Percentiles rank a stretch among this genome's conserved stretches.
Evolutionary conservation across 345 rosid genomes (phyloP).

Genomic region (Anastatica hierochuntica): DNA sequence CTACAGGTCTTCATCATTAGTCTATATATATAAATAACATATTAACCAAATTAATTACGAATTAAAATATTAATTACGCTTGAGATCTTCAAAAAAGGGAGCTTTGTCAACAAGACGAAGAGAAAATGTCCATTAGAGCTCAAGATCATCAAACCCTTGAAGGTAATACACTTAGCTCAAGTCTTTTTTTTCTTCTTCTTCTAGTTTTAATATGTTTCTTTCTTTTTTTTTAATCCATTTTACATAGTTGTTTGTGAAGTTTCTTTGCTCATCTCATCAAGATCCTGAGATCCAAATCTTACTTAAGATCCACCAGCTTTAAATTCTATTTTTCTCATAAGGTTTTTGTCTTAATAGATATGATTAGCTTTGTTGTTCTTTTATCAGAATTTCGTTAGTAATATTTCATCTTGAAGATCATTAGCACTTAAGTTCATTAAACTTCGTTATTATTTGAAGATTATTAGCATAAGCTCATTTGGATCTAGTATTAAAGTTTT

Average conservation of each 20-base stretch:
- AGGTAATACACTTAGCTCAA: conserved; percentile 6
- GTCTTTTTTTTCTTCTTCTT: too few relatives aligned
- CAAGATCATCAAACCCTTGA: conserved; percentile 15
- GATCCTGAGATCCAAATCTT: conserved; percentile 6
- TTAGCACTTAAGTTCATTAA: not conserved
- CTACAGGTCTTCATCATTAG: conserved; percentile 4
- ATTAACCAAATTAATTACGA: too few relatives aligned
- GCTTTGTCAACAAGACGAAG: conserved; percentile 8
- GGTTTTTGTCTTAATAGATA: not conserved
- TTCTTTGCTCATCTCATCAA: not conserved
- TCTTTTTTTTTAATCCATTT: too few relatives aligned
- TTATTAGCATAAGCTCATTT: conserved; percentile 1
- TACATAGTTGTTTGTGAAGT: too few relatives aligned
- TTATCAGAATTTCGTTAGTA: not conserved
- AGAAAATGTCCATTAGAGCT: conserved; percentile 21
- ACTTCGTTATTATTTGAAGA: not conserved
- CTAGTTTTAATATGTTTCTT: too few relatives aligned
- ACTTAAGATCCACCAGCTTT: too few relatives aligned
- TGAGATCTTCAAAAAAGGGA: conserved; percentile 8
- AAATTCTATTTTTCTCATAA: not conserved
- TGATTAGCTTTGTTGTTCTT: not conserved
- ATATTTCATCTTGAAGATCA: too few relatives aligned
- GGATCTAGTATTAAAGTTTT: conserved; percentile 13
- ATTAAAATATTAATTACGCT: not conserved
- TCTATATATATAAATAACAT: too few relatives aligned